Conservation (phyloP, 257 asterid species). For the Cordia subcordata region DNA sequence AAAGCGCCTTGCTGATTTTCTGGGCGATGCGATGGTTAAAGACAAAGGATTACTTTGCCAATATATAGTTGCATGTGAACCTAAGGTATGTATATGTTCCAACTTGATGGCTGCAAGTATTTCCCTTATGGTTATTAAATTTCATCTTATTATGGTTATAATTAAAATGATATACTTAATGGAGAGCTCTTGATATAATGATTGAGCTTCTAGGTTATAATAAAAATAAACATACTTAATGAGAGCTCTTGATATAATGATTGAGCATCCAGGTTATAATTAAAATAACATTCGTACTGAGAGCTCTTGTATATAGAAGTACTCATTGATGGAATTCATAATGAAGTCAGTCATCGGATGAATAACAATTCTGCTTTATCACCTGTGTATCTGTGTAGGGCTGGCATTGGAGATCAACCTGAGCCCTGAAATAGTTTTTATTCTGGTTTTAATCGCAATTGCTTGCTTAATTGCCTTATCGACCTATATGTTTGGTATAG, state of each 20-base stretch:
- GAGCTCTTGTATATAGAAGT: background rate
- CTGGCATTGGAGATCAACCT: too few species aligned
- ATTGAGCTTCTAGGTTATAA: background rate
- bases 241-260: background rate
- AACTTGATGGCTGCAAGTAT: conserved; percentile 1
- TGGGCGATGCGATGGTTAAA: conserved; percentile 96
- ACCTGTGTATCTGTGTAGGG: too few species aligned
- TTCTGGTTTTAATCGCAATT: too few species aligned
- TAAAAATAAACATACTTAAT: background rate
- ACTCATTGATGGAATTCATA: background rate
- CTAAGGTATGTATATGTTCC: conserved; percentile 54
- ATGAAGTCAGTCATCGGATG: too few species aligned
- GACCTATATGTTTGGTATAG: too few species aligned
- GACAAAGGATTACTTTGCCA: conserved; percentile 97
- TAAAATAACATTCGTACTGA: background rate
- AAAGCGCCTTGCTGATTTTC: conserved; percentile 92
- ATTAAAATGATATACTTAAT: background rate
- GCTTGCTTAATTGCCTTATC: too few species aligned
- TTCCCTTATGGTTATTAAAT: conserved; percentile 10
- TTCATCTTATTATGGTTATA: background rate
- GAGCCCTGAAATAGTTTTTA: too few species aligned
- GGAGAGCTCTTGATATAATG: background rate
- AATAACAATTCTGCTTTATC: too few species aligned
- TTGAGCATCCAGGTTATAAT: background rate
- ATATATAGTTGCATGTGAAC: conserved; percentile 96